A percentile compares a stretch with the other conserved stretches of the same genome.
Conservation (phyloP, 176 grass and related monocot species). For the Luzula sylvatica region DNA sequence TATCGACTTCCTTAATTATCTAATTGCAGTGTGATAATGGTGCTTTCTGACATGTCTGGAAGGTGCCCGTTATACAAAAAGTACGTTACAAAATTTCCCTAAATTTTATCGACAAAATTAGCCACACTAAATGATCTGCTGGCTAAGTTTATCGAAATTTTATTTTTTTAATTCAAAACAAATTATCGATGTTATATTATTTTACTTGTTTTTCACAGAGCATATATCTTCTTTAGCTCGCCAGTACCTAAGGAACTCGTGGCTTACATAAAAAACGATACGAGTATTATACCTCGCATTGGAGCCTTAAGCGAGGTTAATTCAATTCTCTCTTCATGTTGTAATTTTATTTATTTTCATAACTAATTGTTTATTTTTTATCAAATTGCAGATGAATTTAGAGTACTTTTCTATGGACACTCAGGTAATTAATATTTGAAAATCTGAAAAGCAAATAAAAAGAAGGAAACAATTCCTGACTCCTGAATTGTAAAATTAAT, state of each 20-base stretch:
- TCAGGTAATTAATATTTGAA: constrained; percentile 47
- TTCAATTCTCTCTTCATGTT: too few relatives aligned
- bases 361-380: constrained; percentile 4
- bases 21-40: constrained; percentile 81
- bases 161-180: neutral
- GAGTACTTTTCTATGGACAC: constrained; percentile 92
- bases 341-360: constrained; percentile 16
- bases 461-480: neutral
- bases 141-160: constrained; percentile 4
- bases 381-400: constrained; percentile 90
- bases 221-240: constrained; percentile 93
- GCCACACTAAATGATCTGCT: neutral
- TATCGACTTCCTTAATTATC: constrained; percentile 14
- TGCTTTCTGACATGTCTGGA: constrained; percentile 98
- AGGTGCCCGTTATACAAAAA: constrained; percentile 91
- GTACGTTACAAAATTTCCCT: constrained; percentile 30
- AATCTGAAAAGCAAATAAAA: constrained; percentile 5
- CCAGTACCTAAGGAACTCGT: constrained; percentile 78
- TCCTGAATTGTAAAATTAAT: constrained; percentile 5
- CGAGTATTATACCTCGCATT: constrained; percentile 81
- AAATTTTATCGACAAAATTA: constrained; percentile 14
- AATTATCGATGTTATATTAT: neutral
- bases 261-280: constrained; percentile 84
- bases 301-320: constrained; percentile 92
- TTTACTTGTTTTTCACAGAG: constrained; percentile 29